A percentile compares a stretch with the other conserved stretches of the same genome.
phyloP scores from a whole-genome alignment of 306 rosid genomes.

The Ormosia semicastrata region DNA sequence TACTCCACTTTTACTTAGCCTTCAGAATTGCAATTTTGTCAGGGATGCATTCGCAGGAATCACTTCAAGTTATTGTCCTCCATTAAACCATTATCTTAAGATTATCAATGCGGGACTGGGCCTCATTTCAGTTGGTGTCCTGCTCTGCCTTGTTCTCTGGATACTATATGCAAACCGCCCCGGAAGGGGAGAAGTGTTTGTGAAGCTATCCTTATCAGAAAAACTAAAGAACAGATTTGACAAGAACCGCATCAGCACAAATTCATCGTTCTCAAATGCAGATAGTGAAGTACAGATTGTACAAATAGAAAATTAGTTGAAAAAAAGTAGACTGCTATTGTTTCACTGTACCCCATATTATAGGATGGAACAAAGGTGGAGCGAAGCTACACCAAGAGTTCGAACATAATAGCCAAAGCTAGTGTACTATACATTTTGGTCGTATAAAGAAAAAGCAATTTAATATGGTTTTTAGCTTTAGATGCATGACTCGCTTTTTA shows the following conservation, averaged over 20 bases:
- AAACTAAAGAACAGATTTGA: constrained; percentile 38
- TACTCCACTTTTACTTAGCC: constrained; percentile 73
- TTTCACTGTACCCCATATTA: constrained; percentile 2
- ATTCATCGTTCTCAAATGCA: constrained; percentile 30
- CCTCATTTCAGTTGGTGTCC: constrained; percentile 80
- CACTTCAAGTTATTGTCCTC: constrained; percentile 72
- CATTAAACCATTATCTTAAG: constrained; percentile 67
- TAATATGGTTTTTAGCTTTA: constrained; percentile 5
- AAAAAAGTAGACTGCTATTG: not conserved
- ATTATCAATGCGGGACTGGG: constrained; percentile 77
- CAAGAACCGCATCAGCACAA: constrained; percentile 16
- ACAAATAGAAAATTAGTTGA: constrained; percentile 18
- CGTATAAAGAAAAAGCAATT: constrained; percentile 22
- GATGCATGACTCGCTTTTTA: not conserved
- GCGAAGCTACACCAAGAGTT: constrained; percentile 65
- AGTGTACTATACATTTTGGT: constrained; percentile 23
- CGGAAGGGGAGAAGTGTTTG: constrained; percentile 80
- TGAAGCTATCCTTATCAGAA: constrained; percentile 46
- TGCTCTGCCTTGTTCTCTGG: constrained; percentile 95
- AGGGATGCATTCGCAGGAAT: constrained; percentile 77
- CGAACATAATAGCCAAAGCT: constrained; percentile 17
- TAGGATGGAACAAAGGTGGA: constrained; percentile 58
- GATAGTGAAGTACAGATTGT: constrained; percentile 41
- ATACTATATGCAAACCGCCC: constrained; percentile 92
- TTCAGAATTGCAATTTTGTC: constrained; percentile 93